Percentiles rank a stretch among this genome's conserved stretches.
phyloP scores from a whole-genome alignment of 1,284 basidiomycete genomes.

The Leccinum fuscescens region DNA sequence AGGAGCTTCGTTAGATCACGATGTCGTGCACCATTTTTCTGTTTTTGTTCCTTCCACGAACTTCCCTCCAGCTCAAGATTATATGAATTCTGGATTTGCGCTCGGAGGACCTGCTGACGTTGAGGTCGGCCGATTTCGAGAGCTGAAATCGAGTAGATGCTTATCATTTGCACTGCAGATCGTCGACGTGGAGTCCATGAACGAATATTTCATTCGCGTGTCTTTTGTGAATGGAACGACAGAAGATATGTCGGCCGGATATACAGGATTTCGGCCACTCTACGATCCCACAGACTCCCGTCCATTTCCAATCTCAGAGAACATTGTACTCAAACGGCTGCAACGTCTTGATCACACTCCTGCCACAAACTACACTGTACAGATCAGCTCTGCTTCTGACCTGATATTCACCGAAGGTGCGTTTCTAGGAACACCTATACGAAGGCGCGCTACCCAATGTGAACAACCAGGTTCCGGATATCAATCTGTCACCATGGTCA shows the following conservation, averaged over 20 bases:
- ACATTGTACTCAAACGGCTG: background rate
- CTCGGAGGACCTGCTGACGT: rapidly evolving
- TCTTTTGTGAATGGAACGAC: slow-evolving; percentile 1
- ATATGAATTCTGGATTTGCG: too few species aligned
- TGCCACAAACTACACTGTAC: slow-evolving; percentile 5
- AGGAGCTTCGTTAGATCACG: background rate
- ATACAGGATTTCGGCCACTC: slow-evolving; percentile 5
- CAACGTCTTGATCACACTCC: background rate
- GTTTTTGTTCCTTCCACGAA: slow-evolving; percentile 18
- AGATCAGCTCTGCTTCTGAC: background rate
- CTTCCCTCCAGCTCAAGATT: slow-evolving; percentile 15
- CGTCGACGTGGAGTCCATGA: too few species aligned
- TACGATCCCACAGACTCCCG: background rate
- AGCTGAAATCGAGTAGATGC: too few species aligned
- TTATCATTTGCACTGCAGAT: too few species aligned
- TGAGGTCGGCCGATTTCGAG: background rate
- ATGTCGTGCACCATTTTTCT: slow-evolving; percentile 9
- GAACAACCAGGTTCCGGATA: background rate
- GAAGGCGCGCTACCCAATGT: background rate
- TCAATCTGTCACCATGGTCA: background rate
- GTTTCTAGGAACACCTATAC: background rate
- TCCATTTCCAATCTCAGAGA: background rate
- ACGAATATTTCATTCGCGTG: too few species aligned
- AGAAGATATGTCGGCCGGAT: slow-evolving; percentile 3
- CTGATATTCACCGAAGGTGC: slow-evolving; percentile 3